Base-by-base conservation (phyloP, 139 green algal genomes). In the Asterochloris sp. region DNA sequence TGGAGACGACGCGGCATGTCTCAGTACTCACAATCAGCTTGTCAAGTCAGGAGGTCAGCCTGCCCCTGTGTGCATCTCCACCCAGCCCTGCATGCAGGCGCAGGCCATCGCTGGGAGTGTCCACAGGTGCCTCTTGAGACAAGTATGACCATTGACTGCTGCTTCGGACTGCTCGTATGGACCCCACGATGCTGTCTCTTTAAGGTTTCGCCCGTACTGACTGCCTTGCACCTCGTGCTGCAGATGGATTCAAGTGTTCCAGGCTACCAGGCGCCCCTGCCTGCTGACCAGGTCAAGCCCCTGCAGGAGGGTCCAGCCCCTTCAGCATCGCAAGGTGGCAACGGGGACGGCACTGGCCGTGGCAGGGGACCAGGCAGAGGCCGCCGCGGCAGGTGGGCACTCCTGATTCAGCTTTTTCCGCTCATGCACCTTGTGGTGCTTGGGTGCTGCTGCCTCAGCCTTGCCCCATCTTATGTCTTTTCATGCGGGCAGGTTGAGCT, bases 21-120 rank as follows among this genome's bases (percentile, higher is more conserved):
- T 92, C 86, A 13, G 94, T 97, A 26, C 93, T 98, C 75, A 89
- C 84, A 73, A 96, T 98, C 85, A 96, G 87, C 0, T 85, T 97
- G 13, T 95, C 91, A 27, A 92, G 38, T 54, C 38, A 54, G 38
- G 38, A 54, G 38, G 38, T 54, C 38, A 54, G 38, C 38, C 38
- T 54, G 38, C 4, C 38, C 38, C 76, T 71, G 76, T 71, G 76
- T 84, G 62, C 13, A 26, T 69, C 13, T 28, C 15, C 29, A 2
- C 24, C 11, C 19, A 47, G 28, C 75, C 24, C 64, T 38, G 76
- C 16, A 81, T 12, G 10, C 61, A 67, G 68, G 38, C 66, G 38
- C 38, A 54, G 38, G 38, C 38, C 38, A 54, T 54, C 6, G 38
- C 38, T 54, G 2, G 38, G 38, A 54, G 2, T 54, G 38, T 54